These are phyloP conservation scores for Aristolochia californica DNA, from an alignment of 164 flowering plant species.

Conservation along the genomic window DNA sequence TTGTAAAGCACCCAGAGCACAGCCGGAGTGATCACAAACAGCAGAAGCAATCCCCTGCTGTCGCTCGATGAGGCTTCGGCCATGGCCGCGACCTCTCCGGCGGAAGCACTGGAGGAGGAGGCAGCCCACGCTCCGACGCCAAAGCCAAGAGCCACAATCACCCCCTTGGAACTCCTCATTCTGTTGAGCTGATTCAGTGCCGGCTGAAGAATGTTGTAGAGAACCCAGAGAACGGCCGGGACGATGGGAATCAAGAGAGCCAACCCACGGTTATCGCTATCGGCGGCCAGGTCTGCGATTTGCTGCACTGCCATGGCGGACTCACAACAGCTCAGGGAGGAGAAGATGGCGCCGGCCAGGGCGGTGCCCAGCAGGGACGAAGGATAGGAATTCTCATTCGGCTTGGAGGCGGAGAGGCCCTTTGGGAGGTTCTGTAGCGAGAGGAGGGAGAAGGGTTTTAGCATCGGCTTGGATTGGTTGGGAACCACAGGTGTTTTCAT, in stretches of 20 bases:
- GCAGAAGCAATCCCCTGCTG: slow-evolving; percentile 50
- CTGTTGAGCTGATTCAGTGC: slow-evolving; percentile 74
- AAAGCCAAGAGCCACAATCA: slow-evolving; percentile 59
- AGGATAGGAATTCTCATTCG: slow-evolving; percentile 11
- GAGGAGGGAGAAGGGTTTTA: slow-evolving; percentile 39
- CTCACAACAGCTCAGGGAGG: slow-evolving; percentile 45
- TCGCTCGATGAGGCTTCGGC: slow-evolving; percentile 37
- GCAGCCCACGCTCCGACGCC: slow-evolving; percentile 61
- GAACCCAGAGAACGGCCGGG: slow-evolving; percentile 84
- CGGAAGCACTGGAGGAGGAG: slow-evolving; percentile 43
- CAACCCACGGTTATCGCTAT: slow-evolving; percentile 73
- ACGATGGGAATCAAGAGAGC: slow-evolving; percentile 65
- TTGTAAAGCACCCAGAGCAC: slow-evolving; percentile 66
- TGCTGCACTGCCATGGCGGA: slow-evolving; percentile 77
- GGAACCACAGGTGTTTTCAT: slow-evolving; percentile 19
- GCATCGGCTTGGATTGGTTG: slow-evolving; percentile 26
- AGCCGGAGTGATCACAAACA: slow-evolving; percentile 60
- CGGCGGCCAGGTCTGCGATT: slow-evolving; percentile 48
- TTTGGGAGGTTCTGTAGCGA: slow-evolving; percentile 51
- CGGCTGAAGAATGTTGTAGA: too few species aligned
- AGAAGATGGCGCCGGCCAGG: slow-evolving; percentile 53
- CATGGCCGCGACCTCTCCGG: slow-evolving; percentile 39
- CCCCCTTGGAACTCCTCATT: slow-evolving; percentile 51
- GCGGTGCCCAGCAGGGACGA: slow-evolving; percentile 30
- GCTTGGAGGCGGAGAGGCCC: slow-evolving; percentile 23